phyloP scores from a whole-genome alignment of 108 stramenopile species.

The Craspedostauros australis region DNA sequence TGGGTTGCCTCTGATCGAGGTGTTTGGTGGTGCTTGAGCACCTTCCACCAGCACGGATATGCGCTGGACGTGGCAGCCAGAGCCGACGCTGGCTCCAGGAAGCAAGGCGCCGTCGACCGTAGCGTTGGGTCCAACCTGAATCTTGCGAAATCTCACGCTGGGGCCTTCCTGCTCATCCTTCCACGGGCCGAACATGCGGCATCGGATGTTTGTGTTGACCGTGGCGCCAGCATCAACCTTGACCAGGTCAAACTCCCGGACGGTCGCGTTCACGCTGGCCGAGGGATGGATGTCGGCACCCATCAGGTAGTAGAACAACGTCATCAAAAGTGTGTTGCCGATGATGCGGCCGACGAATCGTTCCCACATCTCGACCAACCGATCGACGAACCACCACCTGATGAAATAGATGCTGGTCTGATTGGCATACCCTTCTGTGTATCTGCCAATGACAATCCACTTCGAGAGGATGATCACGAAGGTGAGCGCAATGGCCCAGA shows the following conservation, averaged over 20 bases:
- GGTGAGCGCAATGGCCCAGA: not conserved
- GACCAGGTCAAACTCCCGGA: constrained; percentile 9
- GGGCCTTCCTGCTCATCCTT: not conserved
- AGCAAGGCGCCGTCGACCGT: not conserved
- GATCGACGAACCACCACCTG: constrained; percentile 6
- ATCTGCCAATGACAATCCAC: constrained; percentile 10
- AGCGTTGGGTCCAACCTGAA: not conserved
- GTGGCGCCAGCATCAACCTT: not conserved
- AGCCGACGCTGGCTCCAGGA: not conserved
- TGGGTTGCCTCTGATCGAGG: not conserved
- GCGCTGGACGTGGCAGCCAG: not conserved
- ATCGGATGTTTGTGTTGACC: not conserved
- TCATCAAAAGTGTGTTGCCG: constrained; percentile 1
- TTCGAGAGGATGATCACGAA: not conserved
- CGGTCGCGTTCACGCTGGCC: not conserved
- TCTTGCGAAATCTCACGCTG: not conserved
- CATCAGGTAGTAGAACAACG: constrained; percentile 2
- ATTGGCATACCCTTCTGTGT: not conserved
- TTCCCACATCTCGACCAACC: no score
- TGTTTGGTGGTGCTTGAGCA: not conserved
- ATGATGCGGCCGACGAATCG: constrained; percentile 1
- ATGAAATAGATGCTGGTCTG: not conserved
- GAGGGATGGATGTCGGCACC: not conserved
- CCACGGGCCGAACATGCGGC: constrained; percentile 2
- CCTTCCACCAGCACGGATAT: not conserved